Conservation (phyloP, 345 rosid genomes). For the Gossypium stocksii region DNA sequence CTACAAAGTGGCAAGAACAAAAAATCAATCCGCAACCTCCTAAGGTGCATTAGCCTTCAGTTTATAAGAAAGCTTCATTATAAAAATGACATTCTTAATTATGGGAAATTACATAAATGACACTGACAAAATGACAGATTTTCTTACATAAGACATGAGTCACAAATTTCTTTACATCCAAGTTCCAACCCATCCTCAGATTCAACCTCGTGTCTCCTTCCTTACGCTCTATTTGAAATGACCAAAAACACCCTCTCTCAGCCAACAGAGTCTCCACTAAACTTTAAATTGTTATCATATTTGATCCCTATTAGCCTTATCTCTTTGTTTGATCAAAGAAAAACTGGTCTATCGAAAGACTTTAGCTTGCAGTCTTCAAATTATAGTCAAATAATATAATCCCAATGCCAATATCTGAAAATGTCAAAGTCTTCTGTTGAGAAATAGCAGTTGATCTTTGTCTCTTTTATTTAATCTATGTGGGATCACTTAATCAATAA, state of each 20-base stretch:
- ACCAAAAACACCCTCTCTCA: background rate
- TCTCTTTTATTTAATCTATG: background rate
- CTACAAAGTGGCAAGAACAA: background rate
- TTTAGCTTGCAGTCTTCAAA: background rate
- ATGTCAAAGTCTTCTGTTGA: background rate
- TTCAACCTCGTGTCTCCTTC: background rate
- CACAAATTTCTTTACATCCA: background rate
- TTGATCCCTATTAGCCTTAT: background rate
- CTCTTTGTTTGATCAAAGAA: conserved; percentile 2
- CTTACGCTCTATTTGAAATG: background rate
- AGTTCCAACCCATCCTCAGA: background rate
- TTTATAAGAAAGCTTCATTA: background rate
- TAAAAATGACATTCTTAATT: background rate
- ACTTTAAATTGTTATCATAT: background rate
- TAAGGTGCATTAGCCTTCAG: background rate
- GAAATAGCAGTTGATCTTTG: background rate
- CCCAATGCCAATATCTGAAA: background rate
- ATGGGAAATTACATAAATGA: conserved; percentile 1
- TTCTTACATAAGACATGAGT: background rate
- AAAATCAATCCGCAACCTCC: background rate
- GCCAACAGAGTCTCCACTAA: conserved; percentile 3
- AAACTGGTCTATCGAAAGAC: background rate
- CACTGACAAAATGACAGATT: conserved; percentile 15
- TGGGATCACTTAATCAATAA: background rate
- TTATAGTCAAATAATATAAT: background rate